Conservation (phyloP, 257 asterid species). For the Solanum sparsipilum region DNA sequence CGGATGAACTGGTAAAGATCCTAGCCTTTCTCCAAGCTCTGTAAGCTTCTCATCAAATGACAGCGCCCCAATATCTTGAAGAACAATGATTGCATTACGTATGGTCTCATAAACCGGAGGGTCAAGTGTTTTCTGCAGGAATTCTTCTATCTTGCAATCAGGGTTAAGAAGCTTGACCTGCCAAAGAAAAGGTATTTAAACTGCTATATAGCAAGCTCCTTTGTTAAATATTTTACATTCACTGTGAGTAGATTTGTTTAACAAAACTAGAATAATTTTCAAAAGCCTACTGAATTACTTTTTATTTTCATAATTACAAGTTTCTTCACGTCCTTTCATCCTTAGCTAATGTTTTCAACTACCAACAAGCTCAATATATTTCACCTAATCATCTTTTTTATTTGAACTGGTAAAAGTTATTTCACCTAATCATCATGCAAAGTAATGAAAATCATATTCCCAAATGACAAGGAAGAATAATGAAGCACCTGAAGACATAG, state of each 20-base stretch:
- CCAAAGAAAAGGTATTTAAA: not conserved
- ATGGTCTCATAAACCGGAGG: constrained; percentile 85
- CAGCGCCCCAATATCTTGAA: constrained; percentile 85
- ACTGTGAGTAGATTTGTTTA: not conserved
- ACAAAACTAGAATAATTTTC: not conserved
- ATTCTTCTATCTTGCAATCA: constrained; percentile 63
- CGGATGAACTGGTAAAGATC: constrained; percentile 89
- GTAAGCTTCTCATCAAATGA: constrained; percentile 72
- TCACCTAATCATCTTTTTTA: not conserved
- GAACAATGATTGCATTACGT: constrained; percentile 56
- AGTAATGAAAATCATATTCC: not conserved
- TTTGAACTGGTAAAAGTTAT: not conserved
- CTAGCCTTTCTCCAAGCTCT: constrained; percentile 74
- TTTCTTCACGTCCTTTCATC: not conserved
- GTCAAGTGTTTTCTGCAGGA: constrained; percentile 69
- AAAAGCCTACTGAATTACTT: not conserved
- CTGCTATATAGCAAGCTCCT: not conserved
- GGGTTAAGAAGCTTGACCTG: constrained; percentile 90
- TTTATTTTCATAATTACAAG: not conserved
- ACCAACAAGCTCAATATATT: not conserved
- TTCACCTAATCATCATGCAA: not conserved
- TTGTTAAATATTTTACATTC: not conserved
- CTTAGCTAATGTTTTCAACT: not conserved
- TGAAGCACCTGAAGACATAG: constrained; percentile 71
- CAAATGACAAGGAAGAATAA: not conserved